These are phyloP conservation scores for Claviceps humidiphila DNA, from an alignment of 2,329 filamentous ascomycete genomes.

Conservation along the genomic window DNA sequence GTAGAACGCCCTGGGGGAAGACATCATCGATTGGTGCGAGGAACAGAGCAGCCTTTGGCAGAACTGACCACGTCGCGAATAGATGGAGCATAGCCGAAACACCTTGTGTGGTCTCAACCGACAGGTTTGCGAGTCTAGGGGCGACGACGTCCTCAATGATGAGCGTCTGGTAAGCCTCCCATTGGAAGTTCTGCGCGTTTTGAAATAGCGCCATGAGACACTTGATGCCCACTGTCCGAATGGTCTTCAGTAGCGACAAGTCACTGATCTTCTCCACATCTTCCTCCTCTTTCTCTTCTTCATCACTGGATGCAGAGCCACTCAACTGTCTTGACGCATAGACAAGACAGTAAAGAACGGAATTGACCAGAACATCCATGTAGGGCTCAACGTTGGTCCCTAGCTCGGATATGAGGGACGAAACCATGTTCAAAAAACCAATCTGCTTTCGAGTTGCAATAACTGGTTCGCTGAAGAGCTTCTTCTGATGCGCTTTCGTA, in stretches of 20 bases:
- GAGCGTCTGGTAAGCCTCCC: constrained; percentile 54
- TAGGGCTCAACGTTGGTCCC: constrained; percentile 60
- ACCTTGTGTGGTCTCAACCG: constrained; percentile 77
- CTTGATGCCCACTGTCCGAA: constrained; percentile 64
- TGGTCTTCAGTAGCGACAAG: constrained; percentile 48
- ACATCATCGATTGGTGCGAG: constrained; percentile 32
- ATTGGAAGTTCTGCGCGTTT: constrained; percentile 56
- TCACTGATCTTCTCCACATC: constrained; percentile 30
- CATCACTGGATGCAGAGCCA: constrained; percentile 20
- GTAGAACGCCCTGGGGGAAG: constrained; percentile 49
- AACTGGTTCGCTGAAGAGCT: constrained; percentile 43
- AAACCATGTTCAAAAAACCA: constrained; percentile 84
- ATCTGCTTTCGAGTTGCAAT: constrained; percentile 67
- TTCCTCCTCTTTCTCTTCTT: constrained; percentile 23
- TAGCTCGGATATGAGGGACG: constrained; percentile 73
- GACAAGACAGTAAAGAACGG: constrained; percentile 70
- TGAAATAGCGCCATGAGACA: constrained; percentile 69
- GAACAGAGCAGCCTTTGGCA: constrained; percentile 53
- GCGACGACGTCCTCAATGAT: constrained; percentile 66
- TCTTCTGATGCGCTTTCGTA: constrained; percentile 31
- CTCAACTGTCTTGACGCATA: constrained; percentile 50
- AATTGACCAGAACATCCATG: constrained; percentile 55
- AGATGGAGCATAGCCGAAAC: constrained; percentile 72
- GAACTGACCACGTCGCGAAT: constrained; percentile 66
- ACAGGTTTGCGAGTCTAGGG: constrained; percentile 64